These are phyloP conservation scores for Aegilops speltoides DNA, from an alignment of 176 grass and related monocot genomes.

Conservation along the genomic window DNA sequence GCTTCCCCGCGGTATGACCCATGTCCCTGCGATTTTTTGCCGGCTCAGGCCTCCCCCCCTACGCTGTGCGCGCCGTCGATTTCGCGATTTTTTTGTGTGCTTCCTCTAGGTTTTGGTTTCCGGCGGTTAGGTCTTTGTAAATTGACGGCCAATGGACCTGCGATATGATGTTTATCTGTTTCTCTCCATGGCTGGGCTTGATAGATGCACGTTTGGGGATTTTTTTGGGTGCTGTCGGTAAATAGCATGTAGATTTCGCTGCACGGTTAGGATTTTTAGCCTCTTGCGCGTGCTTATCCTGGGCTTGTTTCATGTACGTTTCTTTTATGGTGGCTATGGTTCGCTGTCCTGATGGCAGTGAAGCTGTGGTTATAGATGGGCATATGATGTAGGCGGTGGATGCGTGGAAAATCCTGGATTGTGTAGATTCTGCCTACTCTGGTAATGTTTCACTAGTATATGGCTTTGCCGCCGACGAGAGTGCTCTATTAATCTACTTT, in stretches of 20 bases:
- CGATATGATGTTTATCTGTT: neutral
- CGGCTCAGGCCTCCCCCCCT: neutral
- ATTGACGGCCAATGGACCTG: neutral
- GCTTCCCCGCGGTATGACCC: conserved; percentile 77
- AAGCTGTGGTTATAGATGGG: neutral
- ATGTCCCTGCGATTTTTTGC: neutral
- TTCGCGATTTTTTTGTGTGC: neutral
- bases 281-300: neutral
- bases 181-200: neutral
- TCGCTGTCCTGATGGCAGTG: neutral
- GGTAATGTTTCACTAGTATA: neutral
- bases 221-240: neutral
- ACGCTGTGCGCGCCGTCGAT: neutral
- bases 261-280: neutral
- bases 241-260: neutral
- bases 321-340: neutral
- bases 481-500: neutral
- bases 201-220: neutral
- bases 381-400: neutral
- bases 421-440: neutral
- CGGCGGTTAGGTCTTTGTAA: neutral
- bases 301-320: neutral
- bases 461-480: neutral
- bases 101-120: neutral
- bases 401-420: neutral